Percentiles rank a stretch among this genome's conserved stretches.
These are phyloP conservation scores for Trichoderma sp. DNA, from an alignment of 2,329 filamentous ascomycete genomes.

Conservation along the genomic window DNA sequence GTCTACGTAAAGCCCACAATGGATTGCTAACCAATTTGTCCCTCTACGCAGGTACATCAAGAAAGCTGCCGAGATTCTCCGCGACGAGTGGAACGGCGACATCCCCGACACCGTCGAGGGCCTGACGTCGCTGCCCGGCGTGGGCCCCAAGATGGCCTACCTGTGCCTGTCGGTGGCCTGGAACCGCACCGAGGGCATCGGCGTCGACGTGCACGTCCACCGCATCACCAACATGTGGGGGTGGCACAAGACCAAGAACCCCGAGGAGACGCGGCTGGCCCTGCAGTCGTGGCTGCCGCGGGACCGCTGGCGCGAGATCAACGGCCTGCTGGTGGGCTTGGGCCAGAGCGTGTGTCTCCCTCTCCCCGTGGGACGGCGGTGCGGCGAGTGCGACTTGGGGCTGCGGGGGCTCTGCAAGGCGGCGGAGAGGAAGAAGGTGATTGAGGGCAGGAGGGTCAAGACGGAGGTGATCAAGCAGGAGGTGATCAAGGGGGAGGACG, in stretches of 20 bases:
- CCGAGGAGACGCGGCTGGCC: constrained; percentile 76
- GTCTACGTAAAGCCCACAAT: too few relatives aligned
- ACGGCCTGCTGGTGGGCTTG: constrained; percentile 82
- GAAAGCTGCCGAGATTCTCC: constrained; percentile 70
- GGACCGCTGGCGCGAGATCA: constrained; percentile 90
- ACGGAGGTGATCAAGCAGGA: constrained; percentile 37
- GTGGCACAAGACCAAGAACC: constrained; percentile 79
- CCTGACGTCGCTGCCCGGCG: constrained; percentile 76
- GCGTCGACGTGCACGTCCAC: constrained; percentile 93
- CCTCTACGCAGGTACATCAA: constrained; percentile 61
- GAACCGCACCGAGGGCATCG: constrained; percentile 71
- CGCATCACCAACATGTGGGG: constrained; percentile 93
- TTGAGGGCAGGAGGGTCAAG: constrained; percentile 54
- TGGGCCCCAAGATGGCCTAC: constrained; percentile 94
- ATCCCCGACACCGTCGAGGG: constrained; percentile 79
- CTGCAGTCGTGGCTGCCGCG: constrained; percentile 81
- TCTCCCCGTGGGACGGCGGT: constrained; percentile 74
- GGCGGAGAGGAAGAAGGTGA: constrained; percentile 66
- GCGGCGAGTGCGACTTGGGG: constrained; percentile 83
- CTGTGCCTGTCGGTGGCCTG: constrained; percentile 77
- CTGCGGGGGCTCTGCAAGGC: constrained; percentile 73
- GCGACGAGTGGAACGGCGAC: constrained; percentile 70
- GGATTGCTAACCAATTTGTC: background rate
- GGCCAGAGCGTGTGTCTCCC: constrained; percentile 86
- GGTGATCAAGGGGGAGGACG: constrained; percentile 26